Conservation (phyloP, 306 rosid species). For the Pterocarpus macrocarpus region DNA sequence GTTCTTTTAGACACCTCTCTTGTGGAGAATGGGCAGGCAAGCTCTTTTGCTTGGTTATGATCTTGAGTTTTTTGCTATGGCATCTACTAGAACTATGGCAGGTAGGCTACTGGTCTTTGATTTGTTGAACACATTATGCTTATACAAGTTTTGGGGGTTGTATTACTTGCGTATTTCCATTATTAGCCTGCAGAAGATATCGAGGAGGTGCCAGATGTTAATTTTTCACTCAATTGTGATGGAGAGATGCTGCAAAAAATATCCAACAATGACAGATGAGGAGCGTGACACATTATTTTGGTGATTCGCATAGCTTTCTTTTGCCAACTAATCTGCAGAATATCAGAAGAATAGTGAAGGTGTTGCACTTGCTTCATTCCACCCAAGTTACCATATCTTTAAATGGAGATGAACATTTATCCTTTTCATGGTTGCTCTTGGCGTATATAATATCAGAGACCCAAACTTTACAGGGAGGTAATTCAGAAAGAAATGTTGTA, state of each 20-base stretch:
- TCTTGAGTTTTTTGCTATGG: slow-evolving; percentile 76
- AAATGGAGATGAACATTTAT: slow-evolving; percentile 8
- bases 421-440: neutral
- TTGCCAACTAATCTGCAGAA: neutral
- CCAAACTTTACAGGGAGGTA: neutral
- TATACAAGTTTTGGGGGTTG: neutral
- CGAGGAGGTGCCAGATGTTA: slow-evolving; percentile 70
- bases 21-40: slow-evolving; percentile 92
- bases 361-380: too few relatives aligned
- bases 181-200: slow-evolving; percentile 72
- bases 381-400: neutral
- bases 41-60: slow-evolving; percentile 82
- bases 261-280: slow-evolving; percentile 25
- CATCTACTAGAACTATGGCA: slow-evolving; percentile 75
- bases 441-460: neutral
- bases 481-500: neutral
- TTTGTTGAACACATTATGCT: neutral
- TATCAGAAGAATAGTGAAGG: slow-evolving; percentile 15
- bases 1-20: slow-evolving; percentile 64
- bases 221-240: slow-evolving; percentile 49
- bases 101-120: slow-evolving; percentile 54
- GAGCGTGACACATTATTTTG: slow-evolving; percentile 27
- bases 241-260: slow-evolving; percentile 40
- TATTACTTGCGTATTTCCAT: slow-evolving; percentile 33
- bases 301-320: neutral